phyloP scores from a whole-genome alignment of 2,329 filamentous ascomycete species.

The Cytospora paraplurivora region DNA sequence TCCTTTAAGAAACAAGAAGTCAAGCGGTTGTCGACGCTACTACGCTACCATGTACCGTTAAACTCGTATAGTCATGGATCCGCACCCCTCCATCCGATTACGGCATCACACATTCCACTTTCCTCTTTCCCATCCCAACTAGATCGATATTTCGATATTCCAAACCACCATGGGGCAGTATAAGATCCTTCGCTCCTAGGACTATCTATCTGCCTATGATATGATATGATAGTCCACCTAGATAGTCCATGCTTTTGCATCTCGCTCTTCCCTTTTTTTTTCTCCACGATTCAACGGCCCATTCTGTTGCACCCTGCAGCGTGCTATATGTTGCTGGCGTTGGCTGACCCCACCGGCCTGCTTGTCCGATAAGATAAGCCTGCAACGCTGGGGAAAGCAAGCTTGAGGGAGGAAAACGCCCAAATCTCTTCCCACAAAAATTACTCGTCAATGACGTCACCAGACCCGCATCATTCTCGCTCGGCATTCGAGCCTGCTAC shows the following conservation, averaged over 20 bases:
- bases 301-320: too few relatives aligned
- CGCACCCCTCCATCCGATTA: slow-evolving; percentile 13
- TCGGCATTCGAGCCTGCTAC: not conserved
- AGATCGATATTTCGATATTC: slow-evolving; percentile 20
- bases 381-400: too few relatives aligned
- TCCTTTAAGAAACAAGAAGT: not conserved
- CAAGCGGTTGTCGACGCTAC: not conserved
- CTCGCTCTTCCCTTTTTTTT: too few relatives aligned
- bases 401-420: too few relatives aligned
- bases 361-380: too few relatives aligned
- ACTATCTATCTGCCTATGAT: too few relatives aligned
- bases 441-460: not conserved
- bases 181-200: not conserved
- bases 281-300: too few relatives aligned
- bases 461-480: not conserved
- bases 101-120: slow-evolving; percentile 13
- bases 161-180: not conserved
- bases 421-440: not conserved
- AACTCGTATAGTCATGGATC: not conserved
- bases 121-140: slow-evolving; percentile 19
- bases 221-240: too few relatives aligned
- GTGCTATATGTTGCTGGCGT: too few relatives aligned
- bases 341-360: too few relatives aligned
- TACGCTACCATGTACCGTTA: too few relatives aligned
- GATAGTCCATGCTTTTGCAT: too few relatives aligned